phyloP scores from a whole-genome alignment of 345 rosid genomes.

The Populus euphratica region DNA sequence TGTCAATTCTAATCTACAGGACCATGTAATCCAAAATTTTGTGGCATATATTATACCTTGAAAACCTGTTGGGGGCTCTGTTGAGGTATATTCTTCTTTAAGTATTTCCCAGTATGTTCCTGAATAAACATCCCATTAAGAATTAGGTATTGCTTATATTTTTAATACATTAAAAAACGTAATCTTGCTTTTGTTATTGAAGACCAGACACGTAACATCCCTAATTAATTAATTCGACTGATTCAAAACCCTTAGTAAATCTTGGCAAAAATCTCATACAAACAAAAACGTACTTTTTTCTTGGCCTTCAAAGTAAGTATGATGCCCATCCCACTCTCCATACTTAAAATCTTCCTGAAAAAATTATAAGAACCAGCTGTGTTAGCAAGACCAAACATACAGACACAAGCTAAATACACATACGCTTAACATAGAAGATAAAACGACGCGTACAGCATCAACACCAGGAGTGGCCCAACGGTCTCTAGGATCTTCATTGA shows the following conservation, averaged over 20 bases:
- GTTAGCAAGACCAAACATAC: background rate
- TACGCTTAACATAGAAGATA: background rate
- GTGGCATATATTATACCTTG: constrained; percentile 43
- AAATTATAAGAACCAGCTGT: background rate
- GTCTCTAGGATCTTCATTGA: constrained; percentile 77
- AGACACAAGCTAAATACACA: background rate
- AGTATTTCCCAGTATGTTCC: constrained; percentile 74
- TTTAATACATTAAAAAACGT: no score
- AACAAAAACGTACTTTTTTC: constrained; percentile 28
- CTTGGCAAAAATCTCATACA: no score
- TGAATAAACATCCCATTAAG: constrained; percentile 3
- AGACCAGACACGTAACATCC: background rate
- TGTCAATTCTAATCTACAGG: background rate
- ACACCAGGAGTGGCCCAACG: constrained; percentile 61
- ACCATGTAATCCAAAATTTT: background rate
- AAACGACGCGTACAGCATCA: constrained; percentile 38
- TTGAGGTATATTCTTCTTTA: constrained; percentile 55
- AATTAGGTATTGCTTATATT: background rate
- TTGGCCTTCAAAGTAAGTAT: constrained; percentile 67
- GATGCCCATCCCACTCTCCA: constrained; percentile 79
- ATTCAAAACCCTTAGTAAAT: no score
- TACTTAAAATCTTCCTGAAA: constrained; percentile 71
- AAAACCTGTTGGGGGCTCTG: constrained; percentile 70
- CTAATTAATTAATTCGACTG: no score
- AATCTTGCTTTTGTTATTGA: background rate